Evolutionary conservation across 768 basidiomycete genomes (phyloP).

Genomic region (Candolleomyces eurysporus): DNA sequence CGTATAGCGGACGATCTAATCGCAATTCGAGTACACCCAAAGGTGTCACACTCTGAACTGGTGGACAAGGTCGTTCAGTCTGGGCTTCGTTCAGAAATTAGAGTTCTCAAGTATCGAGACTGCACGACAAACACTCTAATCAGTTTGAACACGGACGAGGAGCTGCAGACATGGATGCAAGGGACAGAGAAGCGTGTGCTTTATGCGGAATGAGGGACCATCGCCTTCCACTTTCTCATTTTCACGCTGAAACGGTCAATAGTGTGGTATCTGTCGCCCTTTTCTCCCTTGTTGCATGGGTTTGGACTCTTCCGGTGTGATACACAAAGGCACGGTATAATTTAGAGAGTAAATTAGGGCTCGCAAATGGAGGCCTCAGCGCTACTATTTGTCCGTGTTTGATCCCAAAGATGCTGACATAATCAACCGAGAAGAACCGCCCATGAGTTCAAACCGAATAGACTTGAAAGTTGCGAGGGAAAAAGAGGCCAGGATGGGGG

Average conservation of each 20-base stretch:
- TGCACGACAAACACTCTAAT: conserved; percentile 64
- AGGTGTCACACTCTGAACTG: conserved; percentile 80
- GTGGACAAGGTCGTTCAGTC: conserved; percentile 85
- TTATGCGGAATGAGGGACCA: conserved; percentile 64
- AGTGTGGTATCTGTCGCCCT: background rate
- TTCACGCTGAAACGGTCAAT: background rate
- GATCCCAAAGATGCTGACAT: too few species aligned
- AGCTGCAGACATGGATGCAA: conserved; percentile 72
- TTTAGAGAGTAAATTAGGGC: too few species aligned
- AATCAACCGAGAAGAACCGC: too few species aligned
- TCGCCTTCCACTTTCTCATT: background rate
- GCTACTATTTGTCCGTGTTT: too few species aligned
- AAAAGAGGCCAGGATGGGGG: too few species aligned
- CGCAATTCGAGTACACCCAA: conserved; percentile 94
- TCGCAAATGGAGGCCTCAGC: too few species aligned
- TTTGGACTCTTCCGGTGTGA: background rate
- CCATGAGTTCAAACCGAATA: too few species aligned
- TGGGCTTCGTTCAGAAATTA: conserved; percentile 74
- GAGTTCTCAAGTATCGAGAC: conserved; percentile 70
- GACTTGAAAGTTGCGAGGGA: too few species aligned
- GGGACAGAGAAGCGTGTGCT: conserved; percentile 80
- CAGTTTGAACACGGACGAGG: conserved; percentile 59
- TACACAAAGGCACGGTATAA: too few species aligned
- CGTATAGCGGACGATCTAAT: conserved; percentile 91
- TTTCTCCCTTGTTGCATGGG: background rate